A percentile compares a stretch with the other conserved stretches of the same genome.
These are phyloP conservation scores for Trichophyton schoenleinii DNA, from an alignment of 2,329 filamentous ascomycete genomes.

Conservation along the genomic window DNA sequence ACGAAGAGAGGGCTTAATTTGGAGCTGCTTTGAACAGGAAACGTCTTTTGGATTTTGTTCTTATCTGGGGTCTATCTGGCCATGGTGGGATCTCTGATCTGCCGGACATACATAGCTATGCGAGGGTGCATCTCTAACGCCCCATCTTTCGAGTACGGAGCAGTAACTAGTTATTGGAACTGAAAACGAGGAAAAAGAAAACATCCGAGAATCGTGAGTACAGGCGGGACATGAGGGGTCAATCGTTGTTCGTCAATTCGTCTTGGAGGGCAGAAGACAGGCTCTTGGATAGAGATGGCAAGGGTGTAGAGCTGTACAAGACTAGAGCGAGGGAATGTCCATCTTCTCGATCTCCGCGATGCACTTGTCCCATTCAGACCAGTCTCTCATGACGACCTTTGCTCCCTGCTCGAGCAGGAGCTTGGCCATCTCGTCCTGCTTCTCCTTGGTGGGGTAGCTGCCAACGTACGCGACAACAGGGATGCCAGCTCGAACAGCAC, in stretches of 20 bases:
- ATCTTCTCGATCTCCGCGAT: conserved; percentile 31
- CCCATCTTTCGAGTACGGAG: not conserved
- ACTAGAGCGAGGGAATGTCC: conserved; percentile 8
- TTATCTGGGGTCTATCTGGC: conserved; percentile 1
- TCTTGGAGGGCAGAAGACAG: not conserved
- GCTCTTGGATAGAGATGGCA: not conserved
- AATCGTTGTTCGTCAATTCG: not conserved
- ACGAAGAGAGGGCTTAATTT: not conserved
- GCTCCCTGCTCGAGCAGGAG: conserved; percentile 50
- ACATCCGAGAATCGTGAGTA: not conserved
- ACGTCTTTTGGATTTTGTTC: too few relatives aligned
- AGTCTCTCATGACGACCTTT: conserved; percentile 45
- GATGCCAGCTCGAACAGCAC: conserved; percentile 64
- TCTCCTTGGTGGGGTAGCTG: conserved; percentile 50
- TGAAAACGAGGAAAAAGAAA: not conserved
- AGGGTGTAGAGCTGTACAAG: not conserved
- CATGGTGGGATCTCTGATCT: not conserved
- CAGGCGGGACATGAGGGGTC: not conserved
- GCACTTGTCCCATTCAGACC: conserved; percentile 34
- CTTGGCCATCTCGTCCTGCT: conserved; percentile 54
- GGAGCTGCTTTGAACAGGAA: not conserved
- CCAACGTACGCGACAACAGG: conserved; percentile 76
- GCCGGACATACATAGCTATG: not conserved
- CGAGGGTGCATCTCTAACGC: not conserved
- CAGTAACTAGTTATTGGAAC: not conserved